Percentiles rank a stretch among this genome's conserved stretches.
Conservation (phyloP, 1,284 basidiomycete genomes). For the Boletellus sp. region DNA sequence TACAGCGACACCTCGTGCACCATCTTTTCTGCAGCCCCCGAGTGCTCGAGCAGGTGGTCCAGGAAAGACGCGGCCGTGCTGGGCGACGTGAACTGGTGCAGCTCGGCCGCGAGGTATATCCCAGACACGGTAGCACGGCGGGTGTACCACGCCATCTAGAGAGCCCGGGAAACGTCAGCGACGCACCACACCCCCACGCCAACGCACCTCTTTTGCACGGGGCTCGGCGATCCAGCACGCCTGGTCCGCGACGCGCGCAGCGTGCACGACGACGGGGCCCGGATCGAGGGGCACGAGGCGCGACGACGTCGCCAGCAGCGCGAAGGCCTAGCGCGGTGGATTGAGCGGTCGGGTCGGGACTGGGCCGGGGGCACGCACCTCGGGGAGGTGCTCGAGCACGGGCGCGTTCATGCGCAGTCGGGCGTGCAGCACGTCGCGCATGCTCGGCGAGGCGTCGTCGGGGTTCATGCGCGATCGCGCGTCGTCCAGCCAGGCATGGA, state of each 20-base stretch:
- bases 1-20: slow-evolving; percentile 51
- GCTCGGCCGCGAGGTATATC: slow-evolving; percentile 66
- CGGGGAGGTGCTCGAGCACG: slow-evolving; percentile 58
- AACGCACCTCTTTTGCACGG: slow-evolving; percentile 49
- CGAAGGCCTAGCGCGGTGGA: slow-evolving; percentile 51
- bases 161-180: slow-evolving; percentile 2
- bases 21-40: slow-evolving; percentile 40
- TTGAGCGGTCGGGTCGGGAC: background rate
- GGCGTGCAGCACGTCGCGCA: slow-evolving; percentile 49
- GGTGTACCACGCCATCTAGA: slow-evolving; percentile 65
- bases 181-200: background rate
- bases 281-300: slow-evolving; percentile 54
- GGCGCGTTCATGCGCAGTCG: slow-evolving; percentile 63
- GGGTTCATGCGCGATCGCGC: slow-evolving; percentile 53
- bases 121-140: slow-evolving; percentile 58
- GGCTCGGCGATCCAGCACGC: slow-evolving; percentile 59
- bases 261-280: slow-evolving; percentile 55
- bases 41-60: slow-evolving; percentile 53
- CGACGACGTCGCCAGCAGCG: slow-evolving; percentile 53
- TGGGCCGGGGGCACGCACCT: slow-evolving; percentile 39
- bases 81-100: slow-evolving; percentile 73
- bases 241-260: slow-evolving; percentile 58
- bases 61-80: slow-evolving; percentile 60
- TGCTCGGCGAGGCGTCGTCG: slow-evolving; percentile 18
- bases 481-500: slow-evolving; percentile 67